Evolutionary conservation across 2,329 filamentous ascomycete genomes (phyloP), one percentile per base, ranked within the genome.

Genomic region (Fulvia fulva): DNA sequence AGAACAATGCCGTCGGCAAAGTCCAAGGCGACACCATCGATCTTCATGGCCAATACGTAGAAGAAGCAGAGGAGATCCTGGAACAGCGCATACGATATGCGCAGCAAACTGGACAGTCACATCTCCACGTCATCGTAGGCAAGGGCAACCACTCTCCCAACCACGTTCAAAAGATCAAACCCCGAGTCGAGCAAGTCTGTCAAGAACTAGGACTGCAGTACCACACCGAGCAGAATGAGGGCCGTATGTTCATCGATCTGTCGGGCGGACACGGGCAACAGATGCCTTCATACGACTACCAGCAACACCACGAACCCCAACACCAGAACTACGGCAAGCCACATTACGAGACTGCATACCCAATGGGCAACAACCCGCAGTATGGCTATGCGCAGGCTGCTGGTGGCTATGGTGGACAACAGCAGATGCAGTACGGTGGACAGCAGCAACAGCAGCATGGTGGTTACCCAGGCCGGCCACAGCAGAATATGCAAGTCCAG

Each of bases 71-170:
- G 78, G 84, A 90, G 63, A 94, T 97, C 57, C 79, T 97, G 22
- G 90, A 93, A 77, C 81, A 90, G 75, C 83, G 94, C 65, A 96
- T 99, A 70, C 84, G 85, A 65, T 87, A 89, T 65, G 91, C 91
- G 58, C 84, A 85, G 71, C 74, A 82, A 54, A 82, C 84, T 34
- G 90, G 90, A 0, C 88, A 96, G 77, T 84, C 80, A 21, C 90
- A 96, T 76, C 78, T 99, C 56, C 91, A 96, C 76, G 92, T 96
- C 43, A 97, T 99, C 69, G 93, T 97, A 28, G 94, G 94, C 70
- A 96, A 93, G 76, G 94, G 94, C 2, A 94, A 95, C 73, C 94
- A 99, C 77, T 90, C 86, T 52, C 79, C 77, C 9, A 83, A 87
- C 64, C 88, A 94, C 69, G 82, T 97, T 23, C 91, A 96, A 75